Evolutionary conservation across 768 basidiomycete species (phyloP).

Genomic region (Strobilomyces echinocephalus): DNA sequence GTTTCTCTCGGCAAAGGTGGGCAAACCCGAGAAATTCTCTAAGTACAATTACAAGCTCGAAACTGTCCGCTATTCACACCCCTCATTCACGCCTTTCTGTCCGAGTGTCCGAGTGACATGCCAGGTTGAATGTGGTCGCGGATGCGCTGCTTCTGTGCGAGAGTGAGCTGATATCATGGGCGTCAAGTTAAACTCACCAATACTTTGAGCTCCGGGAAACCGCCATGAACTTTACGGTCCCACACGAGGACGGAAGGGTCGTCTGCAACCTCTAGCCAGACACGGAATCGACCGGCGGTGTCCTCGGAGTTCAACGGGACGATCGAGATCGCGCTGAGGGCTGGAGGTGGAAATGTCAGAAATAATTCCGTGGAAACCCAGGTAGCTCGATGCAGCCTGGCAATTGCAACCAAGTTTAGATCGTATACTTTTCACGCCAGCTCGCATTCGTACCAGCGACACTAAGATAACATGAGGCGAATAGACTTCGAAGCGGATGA

Average conservation of each 20-base stretch:
- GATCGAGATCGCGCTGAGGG: constrained; percentile 60
- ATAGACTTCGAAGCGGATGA: neutral
- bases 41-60: neutral
- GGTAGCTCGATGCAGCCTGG: constrained; percentile 84
- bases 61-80: neutral
- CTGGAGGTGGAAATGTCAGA: constrained; percentile 83
- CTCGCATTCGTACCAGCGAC: constrained; percentile 63
- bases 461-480: constrained; percentile 38
- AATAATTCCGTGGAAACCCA: constrained; percentile 94
- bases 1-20: constrained; percentile 6
- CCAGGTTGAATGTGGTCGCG: constrained; percentile 80
- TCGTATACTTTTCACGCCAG: neutral
- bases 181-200: constrained; percentile 47
- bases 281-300: constrained; percentile 84
- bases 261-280: constrained; percentile 62
- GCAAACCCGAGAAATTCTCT: constrained; percentile 2
- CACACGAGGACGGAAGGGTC: constrained; percentile 53
- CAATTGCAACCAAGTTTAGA: neutral
- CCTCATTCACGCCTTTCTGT: constrained; percentile 40
- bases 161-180: constrained; percentile 2
- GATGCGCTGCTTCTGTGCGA: constrained; percentile 77
- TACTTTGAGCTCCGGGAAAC: constrained; percentile 87
- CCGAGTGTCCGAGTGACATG: constrained; percentile 84
- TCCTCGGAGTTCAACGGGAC: constrained; percentile 75
- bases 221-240: constrained; percentile 89